Base-by-base conservation (phyloP, 805 yeast species). In the Wickerhamomyces sydowiorum region DNA sequence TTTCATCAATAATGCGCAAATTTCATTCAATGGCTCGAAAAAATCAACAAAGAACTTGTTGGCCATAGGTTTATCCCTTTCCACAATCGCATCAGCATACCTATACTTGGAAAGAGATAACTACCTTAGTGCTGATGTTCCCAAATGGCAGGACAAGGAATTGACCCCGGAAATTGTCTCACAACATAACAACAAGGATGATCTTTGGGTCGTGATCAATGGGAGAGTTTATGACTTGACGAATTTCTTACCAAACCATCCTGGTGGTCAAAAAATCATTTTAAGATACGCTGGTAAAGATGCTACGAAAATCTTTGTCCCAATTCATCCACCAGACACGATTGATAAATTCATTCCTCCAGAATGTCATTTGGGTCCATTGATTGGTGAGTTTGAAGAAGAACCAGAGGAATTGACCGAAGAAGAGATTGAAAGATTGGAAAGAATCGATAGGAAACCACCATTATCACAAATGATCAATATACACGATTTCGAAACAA, bases 281-380 rank as follows among this genome's bases (percentile, higher is more conserved):
- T 62, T 80, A 46, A 82, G 82, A 47, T 86, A 86, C 53, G 96
- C 93, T 17, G 93, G 93, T 13, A 78, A 75, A 45, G 89, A 85
- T 48, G 95, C 91, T 12, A 82, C 95, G 10, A 81, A 82, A 53
- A 80, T 86, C 15, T 91, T 88, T 57, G 84, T 80, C 42, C 96
- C 96, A 17, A 73, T 91, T 46, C 99, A 91, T 62, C 93, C 98
- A 0, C 76, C 82, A n/a, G 96, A 89, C 53, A 84, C 87, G 7
- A 70, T 91, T 41, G 80, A 76, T 30, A 78, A 78, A 52, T 77
- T 70, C 57, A 65, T 85, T 28, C 75, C 80, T 15, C 59, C 58
- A 22, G 77, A 77, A 23, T 80, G 81, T 55, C 80, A 79, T 52
- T 61, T 86, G 30, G 95, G 93, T 7, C 68, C 67, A 9, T 62